Evolutionary conservation across 306 rosid species (phyloP).

Genomic region (Acacia melanoxylon): DNA sequence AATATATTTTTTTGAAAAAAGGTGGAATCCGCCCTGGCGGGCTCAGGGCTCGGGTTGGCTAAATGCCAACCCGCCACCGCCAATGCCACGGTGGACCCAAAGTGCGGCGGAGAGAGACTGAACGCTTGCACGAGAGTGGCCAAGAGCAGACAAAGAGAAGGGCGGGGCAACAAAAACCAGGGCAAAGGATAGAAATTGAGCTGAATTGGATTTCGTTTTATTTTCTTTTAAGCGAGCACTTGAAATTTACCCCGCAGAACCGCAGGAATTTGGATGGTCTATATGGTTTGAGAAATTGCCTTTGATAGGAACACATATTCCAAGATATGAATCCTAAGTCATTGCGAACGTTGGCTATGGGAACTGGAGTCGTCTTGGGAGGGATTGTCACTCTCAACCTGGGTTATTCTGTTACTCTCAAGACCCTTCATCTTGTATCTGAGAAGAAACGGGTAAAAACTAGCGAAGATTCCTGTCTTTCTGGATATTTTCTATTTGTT

Average conservation of each 20-base stretch:
- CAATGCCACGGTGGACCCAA: too few relatives aligned
- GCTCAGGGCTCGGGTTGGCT: too few relatives aligned
- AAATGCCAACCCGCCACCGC: too few relatives aligned
- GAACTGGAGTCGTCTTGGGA: constrained; percentile 55
- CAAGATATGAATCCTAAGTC: constrained; percentile 52
- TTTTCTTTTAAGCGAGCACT: background rate
- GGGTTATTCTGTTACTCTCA: constrained; percentile 62
- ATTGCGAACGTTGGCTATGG: constrained; percentile 41
- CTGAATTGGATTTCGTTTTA: background rate
- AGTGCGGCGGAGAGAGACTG: too few relatives aligned
- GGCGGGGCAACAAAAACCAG: background rate
- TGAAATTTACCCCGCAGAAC: background rate
- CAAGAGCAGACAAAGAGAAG: too few relatives aligned
- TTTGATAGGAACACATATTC: background rate
- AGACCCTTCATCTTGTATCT: constrained; percentile 47
- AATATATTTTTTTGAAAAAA: too few relatives aligned
- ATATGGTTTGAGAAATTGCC: constrained; percentile 35
- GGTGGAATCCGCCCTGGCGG: too few relatives aligned
- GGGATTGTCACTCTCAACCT: constrained; percentile 65
- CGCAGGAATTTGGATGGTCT: background rate
- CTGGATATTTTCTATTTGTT: background rate
- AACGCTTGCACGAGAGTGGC: too few relatives aligned
- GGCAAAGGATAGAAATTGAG: background rate
- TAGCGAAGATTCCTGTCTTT: background rate
- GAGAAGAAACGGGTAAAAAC: constrained; percentile 73